A percentile compares a stretch with the other conserved stretches of the same genome.
phyloP scores from a whole-genome alignment of 78 protist genomes.

The Anaeramoeba flamelloides region DNA sequence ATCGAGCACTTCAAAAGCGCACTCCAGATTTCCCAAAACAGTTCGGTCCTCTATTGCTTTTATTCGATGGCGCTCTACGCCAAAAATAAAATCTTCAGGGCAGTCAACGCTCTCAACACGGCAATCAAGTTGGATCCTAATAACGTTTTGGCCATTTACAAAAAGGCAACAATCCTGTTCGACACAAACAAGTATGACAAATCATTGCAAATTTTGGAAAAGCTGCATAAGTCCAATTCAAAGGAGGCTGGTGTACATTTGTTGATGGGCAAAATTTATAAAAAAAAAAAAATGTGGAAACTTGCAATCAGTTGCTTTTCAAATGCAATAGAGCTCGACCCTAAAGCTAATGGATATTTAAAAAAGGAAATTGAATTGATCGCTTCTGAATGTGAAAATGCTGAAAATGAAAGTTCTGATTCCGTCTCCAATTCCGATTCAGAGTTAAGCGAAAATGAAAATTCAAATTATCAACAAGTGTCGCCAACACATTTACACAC shows the following conservation, averaged over 20 bases:
- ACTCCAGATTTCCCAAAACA: constrained; percentile 39
- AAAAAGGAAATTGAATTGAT: not conserved
- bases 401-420: too few species aligned
- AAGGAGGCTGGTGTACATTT: not conserved
- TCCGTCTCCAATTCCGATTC: too few species aligned
- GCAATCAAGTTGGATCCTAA: constrained; percentile 10
- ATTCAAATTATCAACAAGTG: too few species aligned
- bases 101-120: not conserved
- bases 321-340: not conserved
- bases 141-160: constrained; percentile 17
- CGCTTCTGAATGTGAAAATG: too few species aligned
- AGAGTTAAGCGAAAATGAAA: too few species aligned
- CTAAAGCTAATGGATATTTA: not conserved
- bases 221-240: not conserved
- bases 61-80: constrained; percentile 46
- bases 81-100: not conserved
- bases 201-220: not conserved
- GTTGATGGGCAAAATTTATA: not conserved
- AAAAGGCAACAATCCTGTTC: constrained; percentile 4
- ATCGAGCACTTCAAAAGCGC: constrained; percentile 52
- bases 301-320: not conserved
- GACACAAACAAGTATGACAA: too few species aligned
- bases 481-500: too few species aligned
- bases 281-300: not conserved
- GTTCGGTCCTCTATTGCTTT: constrained; percentile 56